Evolutionary conservation across 2,329 filamentous ascomycete species (phyloP).

Genomic region (Colletotrichum tanaceti): DNA sequence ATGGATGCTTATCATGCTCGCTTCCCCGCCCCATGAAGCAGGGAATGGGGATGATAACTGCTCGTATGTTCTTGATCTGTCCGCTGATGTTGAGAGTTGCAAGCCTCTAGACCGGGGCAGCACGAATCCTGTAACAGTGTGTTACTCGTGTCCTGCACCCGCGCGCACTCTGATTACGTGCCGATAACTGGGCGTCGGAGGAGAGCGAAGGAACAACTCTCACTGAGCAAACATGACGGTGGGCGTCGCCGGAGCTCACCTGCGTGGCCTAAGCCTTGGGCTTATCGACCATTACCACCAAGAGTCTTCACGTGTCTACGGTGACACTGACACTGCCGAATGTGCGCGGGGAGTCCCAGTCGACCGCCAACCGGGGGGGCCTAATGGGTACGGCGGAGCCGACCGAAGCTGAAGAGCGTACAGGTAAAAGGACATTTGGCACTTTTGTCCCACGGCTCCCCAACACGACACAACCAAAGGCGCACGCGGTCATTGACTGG

Average conservation of each 20-base stretch:
- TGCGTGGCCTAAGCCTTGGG: neutral
- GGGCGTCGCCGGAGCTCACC: conserved; percentile 21
- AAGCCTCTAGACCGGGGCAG: neutral
- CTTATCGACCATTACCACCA: conserved; percentile 32
- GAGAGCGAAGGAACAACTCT: conserved; percentile 10
- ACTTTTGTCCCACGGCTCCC: conserved; percentile 29
- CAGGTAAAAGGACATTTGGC: conserved; percentile 12
- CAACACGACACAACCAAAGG: conserved; percentile 12
- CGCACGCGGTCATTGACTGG: conserved; percentile 38
- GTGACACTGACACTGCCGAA: neutral
- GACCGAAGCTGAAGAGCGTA: conserved; percentile 34
- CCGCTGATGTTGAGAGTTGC: neutral
- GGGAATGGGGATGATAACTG: neutral
- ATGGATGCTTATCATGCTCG: neutral
- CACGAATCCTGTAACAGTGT: neutral
- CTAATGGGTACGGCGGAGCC: conserved; percentile 31
- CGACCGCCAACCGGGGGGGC: conserved; percentile 2
- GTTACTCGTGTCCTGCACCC: neutral
- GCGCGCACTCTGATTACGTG: neutral
- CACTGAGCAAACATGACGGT: neutral
- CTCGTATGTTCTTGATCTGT: neutral
- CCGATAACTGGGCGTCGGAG: conserved; percentile 26
- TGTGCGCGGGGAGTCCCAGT: neutral
- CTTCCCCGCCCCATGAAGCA: neutral
- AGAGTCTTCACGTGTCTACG: conserved; percentile 20